These are phyloP conservation scores for Pythium angustatum DNA, from an alignment of 352 stramenopile genomes.

Conservation along the genomic window DNA sequence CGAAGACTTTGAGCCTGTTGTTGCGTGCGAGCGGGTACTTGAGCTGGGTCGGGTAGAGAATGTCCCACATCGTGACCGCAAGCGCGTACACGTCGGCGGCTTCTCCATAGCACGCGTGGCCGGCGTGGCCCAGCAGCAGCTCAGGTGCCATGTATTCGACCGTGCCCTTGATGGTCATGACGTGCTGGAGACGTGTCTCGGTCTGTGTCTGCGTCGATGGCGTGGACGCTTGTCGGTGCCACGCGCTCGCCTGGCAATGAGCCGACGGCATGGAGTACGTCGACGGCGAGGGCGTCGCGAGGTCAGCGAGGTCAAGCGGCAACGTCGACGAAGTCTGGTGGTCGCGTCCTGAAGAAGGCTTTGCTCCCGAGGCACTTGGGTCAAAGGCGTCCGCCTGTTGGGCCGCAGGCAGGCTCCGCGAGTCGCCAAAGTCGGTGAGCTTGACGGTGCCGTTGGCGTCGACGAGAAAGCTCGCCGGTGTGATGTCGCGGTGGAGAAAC, in stretches of 20 bases:
- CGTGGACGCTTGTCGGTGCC: constrained; percentile 14
- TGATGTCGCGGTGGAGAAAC: constrained; percentile 81
- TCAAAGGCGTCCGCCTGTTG: too few species aligned
- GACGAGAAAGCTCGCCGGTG: constrained; percentile 74
- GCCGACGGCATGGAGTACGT: constrained; percentile 31
- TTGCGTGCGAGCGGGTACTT: constrained; percentile 38
- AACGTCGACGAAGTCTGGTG: too few species aligned
- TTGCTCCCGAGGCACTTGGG: neutral
- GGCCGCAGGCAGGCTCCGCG: constrained; percentile 13
- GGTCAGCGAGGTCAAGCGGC: constrained; percentile 1
- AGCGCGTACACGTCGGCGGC: constrained; percentile 57
- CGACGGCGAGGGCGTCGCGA: constrained; percentile 4
- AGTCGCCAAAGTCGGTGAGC: constrained; percentile 12
- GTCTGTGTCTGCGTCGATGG: constrained; percentile 10
- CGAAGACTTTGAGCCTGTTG: constrained; percentile 42
- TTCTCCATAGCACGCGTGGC: constrained; percentile 40
- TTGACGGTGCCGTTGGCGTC: constrained; percentile 42
- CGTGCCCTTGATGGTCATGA: constrained; percentile 48
- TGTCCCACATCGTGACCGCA: constrained; percentile 65
- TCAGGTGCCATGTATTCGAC: constrained; percentile 66
- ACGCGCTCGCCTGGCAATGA: constrained; percentile 21
- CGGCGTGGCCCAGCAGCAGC: constrained; percentile 40
- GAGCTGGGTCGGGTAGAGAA: constrained; percentile 39
- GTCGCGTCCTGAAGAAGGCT: neutral
- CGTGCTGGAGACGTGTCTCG: neutral